Base-by-base conservation (phyloP, 352 stramenopile genomes). In the Phytophthora macrochlamydospora region DNA sequence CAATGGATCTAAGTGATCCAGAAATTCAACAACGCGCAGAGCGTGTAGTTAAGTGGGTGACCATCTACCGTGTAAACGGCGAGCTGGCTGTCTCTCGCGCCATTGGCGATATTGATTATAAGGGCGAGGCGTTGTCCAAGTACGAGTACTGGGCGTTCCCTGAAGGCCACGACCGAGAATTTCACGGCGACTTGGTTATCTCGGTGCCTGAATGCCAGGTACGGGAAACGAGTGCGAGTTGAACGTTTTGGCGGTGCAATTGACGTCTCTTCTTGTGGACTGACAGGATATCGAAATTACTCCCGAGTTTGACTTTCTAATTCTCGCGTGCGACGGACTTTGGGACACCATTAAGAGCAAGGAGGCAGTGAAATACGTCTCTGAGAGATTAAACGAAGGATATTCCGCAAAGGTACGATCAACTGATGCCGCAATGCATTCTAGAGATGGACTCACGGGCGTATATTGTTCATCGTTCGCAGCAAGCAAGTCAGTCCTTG, bases 261-360 rank as follows among this genome's bases (percentile, higher is more conserved):
- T 24, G 18, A 24, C 18, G 0, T 24, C 18, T 0, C 18, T 24
- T 24, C 18, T 24, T 24, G 18, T 24, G 18, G 18, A 24, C 33
- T 76, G 49, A 67, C 62, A 95, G 84, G 89, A 95, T 63, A 93
- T 94, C 30, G 87, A 95, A 42, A 94, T 97, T 57, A 94, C 85
- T 4, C 85, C 84, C 1, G 88, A 97, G 57, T 93, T 97, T 44
- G 85, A 97, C 54, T 98, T 98, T 59, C 72, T 98, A 18, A 84
- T 98, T 52, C 76, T 98, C 4, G 93, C 92, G 2, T 98, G 93
- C 65, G 93, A 98, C 65, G 93, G 93, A 1, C 75, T 98, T 30
- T 98, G 92, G 91, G 93, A 98, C 67, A 96, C 90, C 11, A 95
- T 98, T 61, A 97, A 78, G 49, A 98, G 90, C 75, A 93, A 97